Evolutionary conservation across 352 stramenopile genomes (phyloP), one percentile per base, ranked within the genome.

Genomic region (Stramenopiles sp.): DNA sequence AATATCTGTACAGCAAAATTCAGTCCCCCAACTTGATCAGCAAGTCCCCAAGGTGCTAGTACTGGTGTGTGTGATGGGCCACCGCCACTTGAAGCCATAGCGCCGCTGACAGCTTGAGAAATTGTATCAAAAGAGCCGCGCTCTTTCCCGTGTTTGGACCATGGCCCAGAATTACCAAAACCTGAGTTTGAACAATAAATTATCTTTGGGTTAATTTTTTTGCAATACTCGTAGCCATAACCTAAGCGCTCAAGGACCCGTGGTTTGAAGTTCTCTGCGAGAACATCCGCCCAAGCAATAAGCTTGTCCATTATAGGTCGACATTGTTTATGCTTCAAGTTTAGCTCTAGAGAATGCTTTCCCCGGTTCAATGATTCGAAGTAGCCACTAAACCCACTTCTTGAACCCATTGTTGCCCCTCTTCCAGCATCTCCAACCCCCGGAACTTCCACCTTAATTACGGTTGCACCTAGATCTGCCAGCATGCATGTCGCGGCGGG

Each of bases 401-500:
- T 90, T 67, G 94, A 83, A 55, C 14, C 14, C 14, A 14, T 4
- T 80, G 90, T 84, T 33, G 90, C 89, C 81, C 91, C 92, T 32
- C 91, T 90, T 81, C 93, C 84, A 80, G 93, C 89, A 80, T 95
- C 91, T 7, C 91, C 91, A 32, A 14, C 22, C 8, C 86, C 91
- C 0, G 89, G 90, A 4, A 90, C 89, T 83, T 95, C 91, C 39
- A 95, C 89, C 81, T 95, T 94, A 87, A 95, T 95, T 75, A 95
- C 90, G 83, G 94, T 90, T 0, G 91, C 91, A 32, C 91, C 91
- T 84, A 93, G 94, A 86, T 95, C 94, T 83, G 85, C 91, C 75
- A 95, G 81, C 80, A 95, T 94, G 14, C 67, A 78, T n/a, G 44
- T 83, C 25, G 75, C 75, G 29, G 81, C 33, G 7, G 82, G 82